Base-by-base conservation (phyloP, 164 flowering plant genomes). In the Magnolia officinalis region DNA sequence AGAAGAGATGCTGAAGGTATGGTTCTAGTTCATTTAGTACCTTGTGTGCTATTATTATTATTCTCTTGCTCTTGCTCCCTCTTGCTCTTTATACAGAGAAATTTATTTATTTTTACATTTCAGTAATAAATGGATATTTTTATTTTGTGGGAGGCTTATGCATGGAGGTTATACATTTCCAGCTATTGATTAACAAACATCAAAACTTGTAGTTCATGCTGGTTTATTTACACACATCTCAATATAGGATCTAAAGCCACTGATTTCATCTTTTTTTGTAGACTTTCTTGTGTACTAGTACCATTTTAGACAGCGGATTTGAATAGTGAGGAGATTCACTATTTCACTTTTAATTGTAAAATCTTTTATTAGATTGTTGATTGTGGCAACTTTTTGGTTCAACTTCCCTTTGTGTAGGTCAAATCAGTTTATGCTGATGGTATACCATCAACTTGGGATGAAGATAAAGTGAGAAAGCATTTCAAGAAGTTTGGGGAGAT, bases 371-470 rank as follows among this genome's bases (percentile, higher is more conserved):
- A 37, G 45, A 37, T 37, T 37, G 45, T 21, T 71, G 29, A 37
- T 26, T 23, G 9, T 73, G 18, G 37, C 16, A 2, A 24, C 63
- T 20, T 64, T 8, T 66, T 61, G 61, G 26, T 66, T 45, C 16
- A 61, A 50, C 64, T 72, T 71, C 37, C 26, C 66, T 50, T 20
- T 75, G 13, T 75, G 61, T 58, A 85, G 87, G 85, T 85, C n/a
- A 85, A 81, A 79, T 66, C 87, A 51, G 87, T 85, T 45, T 85
- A 75, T 83, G 84, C 79, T 31, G 85, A 83, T 61, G 79, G 76
- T 63, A 19, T 85, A 23, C 84, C 85, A 24, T 69, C 80, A 50
- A 77, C 81, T 18, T 85, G 87, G 87, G 83, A 80, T 45, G 87
- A 83, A 77, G 80, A 74, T 6, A 78, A 83, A 72, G 82, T 81